These are phyloP conservation scores for Apiotrichum veenhuisii DNA, from an alignment of 1,284 basidiomycete species.

Conservation along the genomic window DNA sequence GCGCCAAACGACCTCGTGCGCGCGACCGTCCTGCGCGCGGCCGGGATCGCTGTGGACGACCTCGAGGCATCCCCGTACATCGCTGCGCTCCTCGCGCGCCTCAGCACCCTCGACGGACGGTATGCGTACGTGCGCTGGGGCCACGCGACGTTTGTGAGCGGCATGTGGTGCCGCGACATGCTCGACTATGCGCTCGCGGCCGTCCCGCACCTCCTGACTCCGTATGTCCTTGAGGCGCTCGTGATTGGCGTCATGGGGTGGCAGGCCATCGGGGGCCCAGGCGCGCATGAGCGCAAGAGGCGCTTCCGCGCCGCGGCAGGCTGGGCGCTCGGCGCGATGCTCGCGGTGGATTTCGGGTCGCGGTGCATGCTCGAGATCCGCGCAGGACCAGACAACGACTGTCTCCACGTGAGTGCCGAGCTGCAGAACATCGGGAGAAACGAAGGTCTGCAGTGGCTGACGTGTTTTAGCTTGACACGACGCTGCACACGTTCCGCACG, in stretches of 20 bases:
- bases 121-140: constrained; percentile 35
- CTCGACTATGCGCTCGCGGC: constrained; percentile 30
- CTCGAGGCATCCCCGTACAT: constrained; percentile 4
- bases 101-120: constrained; percentile 28
- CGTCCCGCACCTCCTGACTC: constrained; percentile 22
- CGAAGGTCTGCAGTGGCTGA: too few species aligned
- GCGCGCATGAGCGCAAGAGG: constrained; percentile 13
- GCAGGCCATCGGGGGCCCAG: constrained; percentile 14
- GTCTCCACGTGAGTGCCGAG: constrained; percentile 29
- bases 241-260: constrained; percentile 29
- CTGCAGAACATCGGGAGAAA: too few species aligned
- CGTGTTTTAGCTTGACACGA: constrained; percentile 26
- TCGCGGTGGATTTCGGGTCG: constrained; percentile 15
- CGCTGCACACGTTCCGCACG: constrained; percentile 25
- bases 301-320: constrained; percentile 22
- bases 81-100: constrained; percentile 27
- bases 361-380: constrained; percentile 28
- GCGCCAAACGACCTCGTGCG: constrained; percentile 24
- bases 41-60: neutral
- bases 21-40: constrained; percentile 1
- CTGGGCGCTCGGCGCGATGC: constrained; percentile 20
- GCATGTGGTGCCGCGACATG: constrained; percentile 33
- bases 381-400: constrained; percentile 25
- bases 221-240: constrained; percentile 24
- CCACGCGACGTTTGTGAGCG: constrained; percentile 25